Evolutionary conservation across 1,139 yeast species (phyloP).

Genomic region (Diutina scorzettiae): DNA sequence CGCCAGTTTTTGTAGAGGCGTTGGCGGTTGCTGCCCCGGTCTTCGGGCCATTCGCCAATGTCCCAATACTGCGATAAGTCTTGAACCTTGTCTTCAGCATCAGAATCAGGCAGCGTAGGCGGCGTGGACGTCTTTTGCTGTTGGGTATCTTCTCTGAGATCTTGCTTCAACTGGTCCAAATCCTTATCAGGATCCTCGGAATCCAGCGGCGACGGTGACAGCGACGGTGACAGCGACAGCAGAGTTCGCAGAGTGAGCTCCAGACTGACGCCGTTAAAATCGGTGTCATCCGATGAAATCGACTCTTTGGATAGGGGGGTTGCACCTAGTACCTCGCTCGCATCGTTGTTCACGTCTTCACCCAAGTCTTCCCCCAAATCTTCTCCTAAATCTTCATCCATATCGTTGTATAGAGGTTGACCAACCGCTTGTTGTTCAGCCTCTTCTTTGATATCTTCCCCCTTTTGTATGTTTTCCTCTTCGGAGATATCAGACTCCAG

Average conservation of each 20-base stretch:
- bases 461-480: conserved; percentile 10
- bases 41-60: conserved; percentile 38
- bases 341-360: conserved; percentile 3
- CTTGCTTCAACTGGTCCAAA: conserved; percentile 7
- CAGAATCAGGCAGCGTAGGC: background rate
- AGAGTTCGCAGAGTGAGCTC: background rate
- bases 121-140: background rate
- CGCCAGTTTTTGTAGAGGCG: conserved; percentile 57
- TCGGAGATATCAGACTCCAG: background rate
- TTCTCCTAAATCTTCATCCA: conserved; percentile 7
- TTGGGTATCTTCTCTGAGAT: conserved; percentile 4
- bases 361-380: conserved; percentile 5
- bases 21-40: conserved; percentile 41
- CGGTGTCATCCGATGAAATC: background rate
- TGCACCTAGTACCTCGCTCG: conserved; percentile 4
- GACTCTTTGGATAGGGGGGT: background rate
- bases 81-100: conserved; percentile 7
- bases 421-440: conserved; percentile 13
- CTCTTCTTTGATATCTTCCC: conserved; percentile 16
- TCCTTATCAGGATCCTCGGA: conserved; percentile 4
- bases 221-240: background rate
- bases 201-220: background rate
- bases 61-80: conserved; percentile 7
- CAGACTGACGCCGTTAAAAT: background rate
- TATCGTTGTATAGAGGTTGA: background rate